These are phyloP conservation scores for Aspergillus mulundensis DNA, from an alignment of 495 filamentous ascomycete species.

Conservation along the genomic window DNA sequence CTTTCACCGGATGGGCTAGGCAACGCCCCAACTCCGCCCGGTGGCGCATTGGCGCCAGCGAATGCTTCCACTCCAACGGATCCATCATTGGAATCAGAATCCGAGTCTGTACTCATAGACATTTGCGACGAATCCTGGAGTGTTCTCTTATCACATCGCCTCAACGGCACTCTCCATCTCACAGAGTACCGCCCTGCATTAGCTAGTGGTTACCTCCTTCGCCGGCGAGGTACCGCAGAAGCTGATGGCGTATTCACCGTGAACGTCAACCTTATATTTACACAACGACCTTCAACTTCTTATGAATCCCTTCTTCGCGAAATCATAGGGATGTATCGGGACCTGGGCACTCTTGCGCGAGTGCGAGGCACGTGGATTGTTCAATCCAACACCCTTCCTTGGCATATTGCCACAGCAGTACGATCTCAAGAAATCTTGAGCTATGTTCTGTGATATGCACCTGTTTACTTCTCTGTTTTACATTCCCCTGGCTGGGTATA, in stretches of 20 bases:
- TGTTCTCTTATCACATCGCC: conserved; percentile 65
- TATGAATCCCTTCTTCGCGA: conserved; percentile 66
- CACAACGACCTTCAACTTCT: conserved; percentile 36
- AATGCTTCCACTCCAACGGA: conserved; percentile 58
- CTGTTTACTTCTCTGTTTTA: conserved; percentile 10
- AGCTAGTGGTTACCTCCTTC: conserved; percentile 71
- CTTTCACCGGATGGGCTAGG: conserved; percentile 41
- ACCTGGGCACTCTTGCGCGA: conserved; percentile 68
- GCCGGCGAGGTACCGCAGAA: conserved; percentile 58
- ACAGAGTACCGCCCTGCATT: conserved; percentile 62
- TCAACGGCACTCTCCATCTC: conserved; percentile 61
- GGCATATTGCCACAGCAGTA: conserved; percentile 80
- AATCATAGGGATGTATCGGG: conserved; percentile 68
- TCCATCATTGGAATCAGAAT: conserved; percentile 54
- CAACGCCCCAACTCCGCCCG: conserved; percentile 34
- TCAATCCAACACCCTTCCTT: conserved; percentile 65
- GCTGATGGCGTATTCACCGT: conserved; percentile 61
- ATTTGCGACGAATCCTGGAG: conserved; percentile 78
- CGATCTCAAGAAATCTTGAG: conserved; percentile 52
- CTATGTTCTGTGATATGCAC: conserved; percentile 36
- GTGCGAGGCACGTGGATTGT: conserved; percentile 61
- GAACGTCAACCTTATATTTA: conserved; percentile 63
- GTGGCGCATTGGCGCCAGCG: conserved; percentile 20
- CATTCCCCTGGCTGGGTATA: conserved; percentile 19
- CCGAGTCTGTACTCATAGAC: conserved; percentile 72